These are phyloP conservation scores for Mycena rosella DNA, from an alignment of 768 basidiomycete species.

Conservation along the genomic window DNA sequence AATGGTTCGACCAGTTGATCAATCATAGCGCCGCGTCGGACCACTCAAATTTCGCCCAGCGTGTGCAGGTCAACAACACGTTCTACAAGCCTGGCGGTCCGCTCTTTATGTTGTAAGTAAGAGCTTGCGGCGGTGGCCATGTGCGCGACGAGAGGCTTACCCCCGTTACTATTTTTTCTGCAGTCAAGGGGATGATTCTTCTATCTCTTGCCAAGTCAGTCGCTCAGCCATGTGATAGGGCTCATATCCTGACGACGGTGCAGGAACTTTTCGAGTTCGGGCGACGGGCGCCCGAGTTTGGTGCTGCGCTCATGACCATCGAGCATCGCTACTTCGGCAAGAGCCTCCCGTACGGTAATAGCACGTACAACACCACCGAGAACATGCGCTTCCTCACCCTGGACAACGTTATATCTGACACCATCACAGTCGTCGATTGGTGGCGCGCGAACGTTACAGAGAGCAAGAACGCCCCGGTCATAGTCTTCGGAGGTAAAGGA, in stretches of 20 bases:
- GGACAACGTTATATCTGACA: slow-evolving; percentile 8
- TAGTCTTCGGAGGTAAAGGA: too few species aligned
- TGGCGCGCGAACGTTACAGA: slow-evolving; percentile 14
- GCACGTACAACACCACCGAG: slow-evolving; percentile 12
- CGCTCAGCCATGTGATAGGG: too few species aligned
- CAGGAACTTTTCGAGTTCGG: slow-evolving; percentile 5
- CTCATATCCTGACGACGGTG: background rate
- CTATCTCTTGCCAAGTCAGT: too few species aligned
- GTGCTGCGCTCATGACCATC: slow-evolving; percentile 1
- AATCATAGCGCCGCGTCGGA: slow-evolving; percentile 3
- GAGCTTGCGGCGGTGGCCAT: background rate
- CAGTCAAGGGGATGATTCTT: too few species aligned
- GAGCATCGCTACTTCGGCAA: slow-evolving; percentile 14
- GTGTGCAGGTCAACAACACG: slow-evolving; percentile 3
- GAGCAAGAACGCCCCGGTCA: background rate
- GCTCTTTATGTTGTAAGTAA: slow-evolving; percentile 3
- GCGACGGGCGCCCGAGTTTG: slow-evolving; percentile 9
- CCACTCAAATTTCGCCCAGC: background rate
- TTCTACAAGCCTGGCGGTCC: slow-evolving; percentile 11
- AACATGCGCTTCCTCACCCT: slow-evolving; percentile 15
- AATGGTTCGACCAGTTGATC: slow-evolving; percentile 7
- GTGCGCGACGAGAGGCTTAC: too few species aligned
- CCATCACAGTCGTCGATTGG: slow-evolving; percentile 11
- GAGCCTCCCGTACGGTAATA: slow-evolving; percentile 4
- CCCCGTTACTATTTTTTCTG: too few species aligned